Evolutionary conservation across 768 basidiomycete genomes (phyloP), one percentile per base, ranked within the genome.

Genomic region (Kwoniella dendrophila): DNA sequence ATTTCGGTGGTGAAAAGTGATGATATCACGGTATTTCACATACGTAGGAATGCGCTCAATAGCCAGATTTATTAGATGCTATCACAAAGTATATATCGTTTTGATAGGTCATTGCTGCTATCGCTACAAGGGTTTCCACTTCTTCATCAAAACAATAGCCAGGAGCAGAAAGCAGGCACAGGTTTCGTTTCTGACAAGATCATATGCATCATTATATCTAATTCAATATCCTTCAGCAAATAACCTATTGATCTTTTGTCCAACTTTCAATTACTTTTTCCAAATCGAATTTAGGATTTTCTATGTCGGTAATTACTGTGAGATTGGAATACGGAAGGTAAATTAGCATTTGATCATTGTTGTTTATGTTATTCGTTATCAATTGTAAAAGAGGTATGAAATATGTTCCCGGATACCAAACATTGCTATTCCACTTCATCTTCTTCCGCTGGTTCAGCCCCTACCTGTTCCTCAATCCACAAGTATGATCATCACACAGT

Each of bases 261-360:
- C 70, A 78, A 18, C 69, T 73, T 63, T 72, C 73, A 44, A 82
- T 61, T 40, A 96, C 81, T 81, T 92, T 92, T 84, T 98, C 95
- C 78, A 97, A 83, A 83, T 97, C 93, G 81, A 97, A 99, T 67
- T 85, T 86, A 55, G 95, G 92, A 81, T 97, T 88, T 71, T 97
- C 95, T 41, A 93, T 90, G 83, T 99, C 87, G 67, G 92, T 89
- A 68, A 96, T 83, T 69, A 95, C 93, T 94, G 80, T 4, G n/a
- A 44, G 11, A 22, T 11, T 14, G 41, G 18, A 38, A 8, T 38
- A 33, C 49, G 26, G 27, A 26, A 32, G 29, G 33, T 0, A 33
- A 2, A 26, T 43, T 32, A 47, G 34, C 22, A 34, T 56, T 3
- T 32, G 34, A 3, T 36, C 47, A 4, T 20, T 26, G 44, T 6